Percentiles rank a stretch among this genome's conserved stretches.
phyloP scores from a whole-genome alignment of 2,329 filamentous ascomycete genomes.

The Pseudopyricularia cyperi region DNA sequence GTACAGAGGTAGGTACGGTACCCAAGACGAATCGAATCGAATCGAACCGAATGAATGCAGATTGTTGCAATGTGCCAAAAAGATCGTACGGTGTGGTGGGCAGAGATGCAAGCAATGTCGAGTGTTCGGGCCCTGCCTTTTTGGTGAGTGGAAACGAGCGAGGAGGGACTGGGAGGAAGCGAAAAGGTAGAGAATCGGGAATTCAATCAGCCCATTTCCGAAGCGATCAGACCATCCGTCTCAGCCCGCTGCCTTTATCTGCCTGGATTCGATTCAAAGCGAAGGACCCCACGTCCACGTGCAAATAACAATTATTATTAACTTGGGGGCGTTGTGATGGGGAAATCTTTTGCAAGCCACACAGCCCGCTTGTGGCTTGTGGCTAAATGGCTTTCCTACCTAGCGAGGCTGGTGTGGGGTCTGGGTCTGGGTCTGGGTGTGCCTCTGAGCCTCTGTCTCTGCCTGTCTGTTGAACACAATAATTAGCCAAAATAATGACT shows the following conservation, averaged over 20 bases:
- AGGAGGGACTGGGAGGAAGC: background rate
- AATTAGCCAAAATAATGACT: no score
- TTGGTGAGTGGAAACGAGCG: background rate
- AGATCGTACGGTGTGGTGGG: constrained; percentile 2
- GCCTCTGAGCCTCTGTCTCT: no score
- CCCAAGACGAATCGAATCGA: background rate
- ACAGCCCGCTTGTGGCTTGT: background rate
- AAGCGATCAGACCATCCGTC: constrained; percentile 5
- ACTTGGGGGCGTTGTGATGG: no score
- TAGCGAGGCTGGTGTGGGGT: no score
- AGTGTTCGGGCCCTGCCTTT: constrained; percentile 1
- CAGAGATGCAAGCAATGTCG: background rate
- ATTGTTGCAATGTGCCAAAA: background rate
- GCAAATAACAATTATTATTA: no score
- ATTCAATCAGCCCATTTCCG: constrained; percentile 2
- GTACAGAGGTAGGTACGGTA: no score
- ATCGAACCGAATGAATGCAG: no score
- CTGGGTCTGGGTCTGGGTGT: no score
- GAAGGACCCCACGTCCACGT: background rate
- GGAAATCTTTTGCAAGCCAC: no score
- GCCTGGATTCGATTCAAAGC: background rate
- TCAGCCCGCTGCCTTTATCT: background rate
- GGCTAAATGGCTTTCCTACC: no score
- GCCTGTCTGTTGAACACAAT: no score
- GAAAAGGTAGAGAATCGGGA: background rate